phyloP scores from a whole-genome alignment of 75 land plant genomes.

The Cunninghamia lanceolata region DNA sequence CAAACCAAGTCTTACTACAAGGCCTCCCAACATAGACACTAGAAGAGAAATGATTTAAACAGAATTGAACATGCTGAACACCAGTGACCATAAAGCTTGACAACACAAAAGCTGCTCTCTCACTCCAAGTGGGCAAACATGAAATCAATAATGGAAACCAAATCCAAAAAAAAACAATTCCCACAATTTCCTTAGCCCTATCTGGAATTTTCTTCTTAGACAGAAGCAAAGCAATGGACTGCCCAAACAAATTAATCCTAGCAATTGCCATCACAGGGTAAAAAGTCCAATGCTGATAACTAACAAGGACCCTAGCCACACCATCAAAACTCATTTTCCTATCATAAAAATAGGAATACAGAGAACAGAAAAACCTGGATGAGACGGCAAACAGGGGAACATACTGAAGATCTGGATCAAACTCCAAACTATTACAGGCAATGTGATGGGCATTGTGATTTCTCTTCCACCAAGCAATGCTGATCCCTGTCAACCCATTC shows the following conservation, averaged over 20 bases:
- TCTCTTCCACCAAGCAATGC: slow-evolving; percentile 81
- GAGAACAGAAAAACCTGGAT: slow-evolving; percentile 44
- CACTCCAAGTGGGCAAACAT: slow-evolving; percentile 42
- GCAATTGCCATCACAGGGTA: slow-evolving; percentile 77
- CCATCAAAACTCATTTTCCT: slow-evolving; percentile 58
- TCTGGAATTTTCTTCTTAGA: slow-evolving; percentile 42
- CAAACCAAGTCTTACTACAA: slow-evolving; percentile 50
- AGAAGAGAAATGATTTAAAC: slow-evolving; percentile 68
- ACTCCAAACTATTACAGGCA: slow-evolving; percentile 72
- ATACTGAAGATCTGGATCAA: slow-evolving; percentile 81
- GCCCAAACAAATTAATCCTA: slow-evolving; percentile 54
- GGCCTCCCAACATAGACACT: slow-evolving; percentile 60
- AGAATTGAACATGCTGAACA: slow-evolving; percentile 74
- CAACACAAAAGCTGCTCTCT: slow-evolving; percentile 50
- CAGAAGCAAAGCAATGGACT: slow-evolving; percentile 46
- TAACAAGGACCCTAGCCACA: slow-evolving; percentile 47
- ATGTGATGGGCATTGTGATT: slow-evolving; percentile 84
- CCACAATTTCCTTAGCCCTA: slow-evolving; percentile 44
- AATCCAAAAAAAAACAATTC: slow-evolving; percentile 53
- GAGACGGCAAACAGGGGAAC: slow-evolving; percentile 81
- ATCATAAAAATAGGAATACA: slow-evolving; percentile 59
- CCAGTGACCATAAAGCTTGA: slow-evolving; percentile 52
- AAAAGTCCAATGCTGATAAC: slow-evolving; percentile 83
- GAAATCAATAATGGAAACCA: slow-evolving; percentile 69
- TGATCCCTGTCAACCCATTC: slow-evolving; percentile 66